A percentile compares a stretch with the other conserved stretches of the same genome.
Conservation (phyloP, 2,329 filamentous ascomycete genomes). For the Xylogone sp. region DNA sequence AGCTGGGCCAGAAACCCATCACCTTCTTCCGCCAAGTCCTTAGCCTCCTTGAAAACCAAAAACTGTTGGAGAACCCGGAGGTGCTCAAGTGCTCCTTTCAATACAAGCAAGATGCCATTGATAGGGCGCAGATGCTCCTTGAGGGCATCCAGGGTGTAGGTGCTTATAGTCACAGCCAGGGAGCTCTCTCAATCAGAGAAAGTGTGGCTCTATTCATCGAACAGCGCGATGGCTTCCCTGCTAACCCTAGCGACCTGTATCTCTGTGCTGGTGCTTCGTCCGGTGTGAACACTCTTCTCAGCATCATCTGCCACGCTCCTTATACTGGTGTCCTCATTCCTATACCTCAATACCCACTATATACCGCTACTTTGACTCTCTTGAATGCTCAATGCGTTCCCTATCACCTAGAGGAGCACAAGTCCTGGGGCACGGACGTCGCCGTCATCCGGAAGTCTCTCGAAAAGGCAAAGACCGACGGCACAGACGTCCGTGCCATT, state of each 20-base stretch:
- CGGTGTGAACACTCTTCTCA: conserved; percentile 89
- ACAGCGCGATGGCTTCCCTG: conserved; percentile 81
- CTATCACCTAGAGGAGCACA: conserved; percentile 86
- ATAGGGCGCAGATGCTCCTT: conserved; percentile 73
- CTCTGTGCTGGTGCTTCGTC: conserved; percentile 85
- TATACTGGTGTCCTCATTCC: conserved; percentile 85
- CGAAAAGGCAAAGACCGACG: conserved; percentile 68
- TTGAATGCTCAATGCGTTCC: conserved; percentile 85
- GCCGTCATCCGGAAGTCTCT: conserved; percentile 69
- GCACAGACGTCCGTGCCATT: conserved; percentile 85
- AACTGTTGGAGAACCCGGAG: conserved; percentile 74
- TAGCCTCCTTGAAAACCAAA: conserved; percentile 84
- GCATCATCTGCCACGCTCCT: conserved; percentile 76
- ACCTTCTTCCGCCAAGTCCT: conserved; percentile 96
- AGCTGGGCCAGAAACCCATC: conserved; percentile 95
- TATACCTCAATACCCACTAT: conserved; percentile 96
- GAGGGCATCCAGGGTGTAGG: conserved; percentile 82
- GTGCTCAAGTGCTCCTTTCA: conserved; percentile 68
- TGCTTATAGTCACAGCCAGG: conserved; percentile 89
- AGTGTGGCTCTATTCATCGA: conserved; percentile 84
- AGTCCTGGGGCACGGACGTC: conserved; percentile 84
- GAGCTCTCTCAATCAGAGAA: conserved; percentile 76
- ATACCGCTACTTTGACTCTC: conserved; percentile 86
- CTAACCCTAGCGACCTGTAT: conserved; percentile 76
- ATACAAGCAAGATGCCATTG: conserved; percentile 84